phyloP scores from a whole-genome alignment of 75 land plant species.

The Adiantum capillusveneris region DNA sequence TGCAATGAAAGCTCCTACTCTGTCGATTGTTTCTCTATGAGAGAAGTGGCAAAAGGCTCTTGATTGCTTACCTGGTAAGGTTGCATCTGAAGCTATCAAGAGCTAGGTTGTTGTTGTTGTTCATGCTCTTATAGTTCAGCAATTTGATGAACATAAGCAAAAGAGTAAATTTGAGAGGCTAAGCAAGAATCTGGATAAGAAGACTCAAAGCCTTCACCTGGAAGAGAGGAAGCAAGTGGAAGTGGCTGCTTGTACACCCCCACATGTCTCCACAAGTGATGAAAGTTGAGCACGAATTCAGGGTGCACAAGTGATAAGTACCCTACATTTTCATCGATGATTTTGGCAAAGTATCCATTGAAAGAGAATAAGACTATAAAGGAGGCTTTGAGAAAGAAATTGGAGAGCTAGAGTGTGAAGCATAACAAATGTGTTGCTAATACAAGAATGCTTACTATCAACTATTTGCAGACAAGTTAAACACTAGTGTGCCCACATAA shows the following conservation, averaged over 20 bases:
- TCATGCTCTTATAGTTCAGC: conserved; percentile 57
- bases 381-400: conserved; percentile 48
- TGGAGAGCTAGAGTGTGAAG: conserved; percentile 55
- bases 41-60: conserved; percentile 82
- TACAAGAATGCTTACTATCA: conserved; percentile 67
- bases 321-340: not conserved
- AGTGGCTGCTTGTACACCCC: conserved; percentile 30
- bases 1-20: too few species aligned
- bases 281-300: not conserved
- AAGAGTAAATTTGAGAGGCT: conserved; percentile 51
- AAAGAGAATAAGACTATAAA: conserved; percentile 49
- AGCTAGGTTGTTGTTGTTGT: conserved; percentile 73
- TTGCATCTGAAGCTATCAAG: conserved; percentile 79
- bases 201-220: conserved; percentile 34
- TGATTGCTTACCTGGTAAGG: conserved; percentile 77
- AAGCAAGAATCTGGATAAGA: conserved; percentile 77
- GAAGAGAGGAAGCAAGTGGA: conserved; percentile 61
- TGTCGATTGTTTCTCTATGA: conserved; percentile 15
- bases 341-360: conserved; percentile 40
- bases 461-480: conserved; percentile 72
- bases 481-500: too few species aligned
- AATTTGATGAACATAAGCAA: conserved; percentile 62
- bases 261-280: conserved; percentile 18
- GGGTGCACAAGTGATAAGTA: not conserved
- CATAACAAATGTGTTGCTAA: conserved; percentile 57